Evolutionary conservation across 352 stramenopile species (phyloP), one percentile per base, ranked within the genome.

Genomic region (Peronospora farinosa): DNA sequence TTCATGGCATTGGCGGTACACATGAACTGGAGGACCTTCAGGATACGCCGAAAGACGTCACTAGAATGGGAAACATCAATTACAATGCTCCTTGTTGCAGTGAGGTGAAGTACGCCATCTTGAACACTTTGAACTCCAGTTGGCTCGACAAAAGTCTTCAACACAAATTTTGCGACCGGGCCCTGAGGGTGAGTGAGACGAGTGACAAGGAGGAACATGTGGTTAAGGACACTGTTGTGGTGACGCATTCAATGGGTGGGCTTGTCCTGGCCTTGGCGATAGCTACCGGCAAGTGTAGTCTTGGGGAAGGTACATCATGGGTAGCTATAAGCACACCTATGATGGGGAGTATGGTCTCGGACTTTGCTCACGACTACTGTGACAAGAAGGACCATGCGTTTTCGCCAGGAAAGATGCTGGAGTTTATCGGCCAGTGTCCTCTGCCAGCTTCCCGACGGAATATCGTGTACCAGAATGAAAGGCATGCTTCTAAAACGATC

Each of bases 121-220:
- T 84, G 12, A 67, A 86, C 47, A 84, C 70, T 2, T 40, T 54
- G 5, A 44, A 74, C 47, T 53, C 51, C 16, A 64, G 43, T 0
- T 86, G 75, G 75, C 73, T 57, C 25, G 66, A 76, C 40, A 58
- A 59, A 0, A 47, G 32, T 0, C 31, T 84, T 3, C 69, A 81
- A 31, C 21, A 75, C 7, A 54, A 57, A 9, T 65, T 70, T 31
- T 84, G 73, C 33, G 30, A 71, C 15, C 41, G 47, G 12, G 51
- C 61, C 0, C 53, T 80, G 4, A 38, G 42, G 0, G 56, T 72
- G 33, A 66, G 65, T 15, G 12, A 31, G 5, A 59, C 47, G 0
- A 69, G 60, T 5, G 47, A 65, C 12, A 28, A 47, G 12, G 33
- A 16, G 0, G 10, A 23, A 35, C 30, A 45, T 5, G 25, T 47